phyloP scores from a whole-genome alignment of 345 rosid genomes.

The Noccaea caerulescens region DNA sequence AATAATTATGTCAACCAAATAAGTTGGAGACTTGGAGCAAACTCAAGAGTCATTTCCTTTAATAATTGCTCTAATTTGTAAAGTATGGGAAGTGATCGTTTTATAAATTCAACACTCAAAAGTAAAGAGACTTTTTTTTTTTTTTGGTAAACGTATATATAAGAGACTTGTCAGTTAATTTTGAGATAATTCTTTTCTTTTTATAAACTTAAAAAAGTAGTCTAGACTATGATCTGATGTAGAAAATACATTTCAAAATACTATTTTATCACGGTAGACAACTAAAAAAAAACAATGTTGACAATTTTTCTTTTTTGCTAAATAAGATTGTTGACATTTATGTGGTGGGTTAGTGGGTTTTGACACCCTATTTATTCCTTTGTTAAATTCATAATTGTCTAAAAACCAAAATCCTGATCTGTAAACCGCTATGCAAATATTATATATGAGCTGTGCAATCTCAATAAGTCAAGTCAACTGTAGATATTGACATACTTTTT shows the following conservation, averaged over 20 bases:
- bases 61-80: background rate
- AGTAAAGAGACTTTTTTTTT: too few species aligned
- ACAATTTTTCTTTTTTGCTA: too few species aligned
- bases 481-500: too few species aligned
- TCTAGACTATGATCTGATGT: too few species aligned
- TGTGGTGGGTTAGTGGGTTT: background rate
- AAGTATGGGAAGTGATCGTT: background rate
- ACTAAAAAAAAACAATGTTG: background rate
- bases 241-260: too few species aligned
- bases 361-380: background rate
- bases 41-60: background rate
- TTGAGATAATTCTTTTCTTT: too few species aligned
- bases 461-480: conserved; percentile 25
- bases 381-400: background rate
- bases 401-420: background rate
- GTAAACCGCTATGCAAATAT: conserved; percentile 7
- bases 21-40: conserved; percentile 1
- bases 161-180: too few species aligned
- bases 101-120: background rate
- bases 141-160: too few species aligned
- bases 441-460: conserved; percentile 20
- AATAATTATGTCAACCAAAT: conserved; percentile 10
- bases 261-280: background rate
- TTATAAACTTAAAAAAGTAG: too few species aligned
- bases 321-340: too few species aligned